A percentile compares a stretch with the other conserved stretches of the same genome.
Conservation (phyloP, 805 yeast genomes). For the Schwanniomyces vanrijiae region DNA sequence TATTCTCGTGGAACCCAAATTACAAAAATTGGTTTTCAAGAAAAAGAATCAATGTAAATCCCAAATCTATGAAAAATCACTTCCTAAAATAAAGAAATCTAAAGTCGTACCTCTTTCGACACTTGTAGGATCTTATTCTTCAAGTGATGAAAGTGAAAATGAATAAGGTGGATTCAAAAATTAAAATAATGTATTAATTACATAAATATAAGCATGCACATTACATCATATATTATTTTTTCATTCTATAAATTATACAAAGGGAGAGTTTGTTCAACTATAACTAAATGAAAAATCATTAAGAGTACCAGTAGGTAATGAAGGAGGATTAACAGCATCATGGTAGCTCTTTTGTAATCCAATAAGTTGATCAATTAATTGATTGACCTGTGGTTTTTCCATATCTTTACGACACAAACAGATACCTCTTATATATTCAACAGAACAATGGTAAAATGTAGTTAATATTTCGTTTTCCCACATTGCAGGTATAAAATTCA, state of each 20-base stretch:
- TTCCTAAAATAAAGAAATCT: too few species aligned
- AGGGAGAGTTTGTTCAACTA: neutral
- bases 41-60: neutral
- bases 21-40: neutral
- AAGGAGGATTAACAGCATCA: slow-evolving; percentile 32
- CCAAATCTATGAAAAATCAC: neutral
- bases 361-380: slow-evolving; percentile 25
- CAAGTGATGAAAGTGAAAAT: neutral
- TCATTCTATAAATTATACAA: neutral
- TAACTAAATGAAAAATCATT: slow-evolving; percentile 28
- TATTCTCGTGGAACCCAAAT: neutral
- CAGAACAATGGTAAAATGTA: slow-evolving; percentile 75
- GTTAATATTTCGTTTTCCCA: slow-evolving; percentile 60
- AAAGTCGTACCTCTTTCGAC: neutral
- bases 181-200: neutral
- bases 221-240: neutral
- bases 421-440: slow-evolving; percentile 65
- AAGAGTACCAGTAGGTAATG: slow-evolving; percentile 30
- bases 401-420: slow-evolving; percentile 51
- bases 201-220: neutral
- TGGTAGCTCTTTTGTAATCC: slow-evolving; percentile 33
- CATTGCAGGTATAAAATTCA: slow-evolving; percentile 36
- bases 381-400: slow-evolving; percentile 29
- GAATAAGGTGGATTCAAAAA: neutral
- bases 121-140: neutral